A percentile compares a stretch with the other conserved stretches of the same genome.
Conservation (phyloP, 768 basidiomycete species). For the Hericium rajendrae region DNA sequence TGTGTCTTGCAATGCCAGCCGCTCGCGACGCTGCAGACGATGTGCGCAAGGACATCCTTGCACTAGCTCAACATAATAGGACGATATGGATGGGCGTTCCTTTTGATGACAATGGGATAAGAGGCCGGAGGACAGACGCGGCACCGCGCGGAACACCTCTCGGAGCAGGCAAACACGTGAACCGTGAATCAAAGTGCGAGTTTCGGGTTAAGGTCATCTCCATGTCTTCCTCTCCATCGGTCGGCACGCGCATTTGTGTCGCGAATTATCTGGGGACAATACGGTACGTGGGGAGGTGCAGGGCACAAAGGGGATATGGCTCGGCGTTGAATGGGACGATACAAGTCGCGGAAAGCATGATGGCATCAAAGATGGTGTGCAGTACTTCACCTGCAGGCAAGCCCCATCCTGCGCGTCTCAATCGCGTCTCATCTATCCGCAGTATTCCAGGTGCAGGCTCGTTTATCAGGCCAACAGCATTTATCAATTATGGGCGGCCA, state of each 20-base stretch:
- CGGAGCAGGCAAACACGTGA: no score
- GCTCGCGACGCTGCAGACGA: conserved; percentile 20
- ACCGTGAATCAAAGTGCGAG: no score
- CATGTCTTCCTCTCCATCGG: conserved; percentile 1
- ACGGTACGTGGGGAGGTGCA: conserved; percentile 58
- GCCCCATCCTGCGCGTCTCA: conserved; percentile 12
- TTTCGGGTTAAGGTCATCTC: background rate
- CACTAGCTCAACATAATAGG: conserved; percentile 3
- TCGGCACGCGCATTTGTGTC: conserved; percentile 46
- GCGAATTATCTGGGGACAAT: conserved; percentile 57
- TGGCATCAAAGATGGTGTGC: conserved; percentile 66
- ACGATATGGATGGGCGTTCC: background rate
- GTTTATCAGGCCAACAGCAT: conserved; percentile 65
- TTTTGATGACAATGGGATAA: no score
- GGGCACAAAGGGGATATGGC: conserved; percentile 62
- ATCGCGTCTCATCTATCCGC: background rate
- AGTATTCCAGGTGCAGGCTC: conserved; percentile 62
- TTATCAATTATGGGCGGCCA: conserved; percentile 50
- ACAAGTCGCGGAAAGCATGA: conserved; percentile 77
- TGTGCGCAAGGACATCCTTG: conserved; percentile 6
- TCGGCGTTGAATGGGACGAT: conserved; percentile 98
- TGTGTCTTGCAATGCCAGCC: conserved; percentile 25
- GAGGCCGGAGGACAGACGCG: no score
- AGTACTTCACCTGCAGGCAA: conserved; percentile 76
- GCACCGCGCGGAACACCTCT: no score